These are phyloP conservation scores for Coemansia sp. DNA, from an alignment of 192 early-diverging fungal species.

Conservation along the genomic window DNA sequence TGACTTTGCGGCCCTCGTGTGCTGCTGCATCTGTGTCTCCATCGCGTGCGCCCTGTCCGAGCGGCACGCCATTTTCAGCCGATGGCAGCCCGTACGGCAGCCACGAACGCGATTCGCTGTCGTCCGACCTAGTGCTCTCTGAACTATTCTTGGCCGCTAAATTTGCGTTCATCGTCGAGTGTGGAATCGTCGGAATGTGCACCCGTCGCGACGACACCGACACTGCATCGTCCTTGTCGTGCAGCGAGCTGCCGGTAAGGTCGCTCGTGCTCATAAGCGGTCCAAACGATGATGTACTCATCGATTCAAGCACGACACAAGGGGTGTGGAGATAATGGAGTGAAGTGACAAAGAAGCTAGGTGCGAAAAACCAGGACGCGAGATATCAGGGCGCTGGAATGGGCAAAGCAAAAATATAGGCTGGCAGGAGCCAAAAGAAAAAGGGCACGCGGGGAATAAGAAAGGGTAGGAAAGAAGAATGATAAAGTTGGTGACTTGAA, in stretches of 20 bases:
- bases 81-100: conserved; percentile 44
- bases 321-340: no score
- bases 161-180: conserved; percentile 27
- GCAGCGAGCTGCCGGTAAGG: conserved; percentile 9
- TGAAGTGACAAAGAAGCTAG: neutral
- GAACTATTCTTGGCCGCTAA: conserved; percentile 10
- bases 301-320: neutral
- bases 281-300: conserved; percentile 25
- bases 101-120: conserved; percentile 7
- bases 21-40: neutral
- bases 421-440: no score
- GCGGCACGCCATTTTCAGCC: conserved; percentile 33
- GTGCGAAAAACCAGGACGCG: neutral
- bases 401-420: no score
- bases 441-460: neutral
- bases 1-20: conserved; percentile 24
- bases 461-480: neutral
- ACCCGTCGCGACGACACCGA: conserved; percentile 33
- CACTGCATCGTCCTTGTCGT: conserved; percentile 25
- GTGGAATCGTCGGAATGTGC: conserved; percentile 45
- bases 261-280: conserved; percentile 17
- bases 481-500: neutral
- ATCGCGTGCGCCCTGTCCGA: conserved; percentile 13
- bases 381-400: no score
- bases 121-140: conserved; percentile 12